Conservation (phyloP, 352 stramenopile genomes). For the Pythium dissotocum region DNA sequence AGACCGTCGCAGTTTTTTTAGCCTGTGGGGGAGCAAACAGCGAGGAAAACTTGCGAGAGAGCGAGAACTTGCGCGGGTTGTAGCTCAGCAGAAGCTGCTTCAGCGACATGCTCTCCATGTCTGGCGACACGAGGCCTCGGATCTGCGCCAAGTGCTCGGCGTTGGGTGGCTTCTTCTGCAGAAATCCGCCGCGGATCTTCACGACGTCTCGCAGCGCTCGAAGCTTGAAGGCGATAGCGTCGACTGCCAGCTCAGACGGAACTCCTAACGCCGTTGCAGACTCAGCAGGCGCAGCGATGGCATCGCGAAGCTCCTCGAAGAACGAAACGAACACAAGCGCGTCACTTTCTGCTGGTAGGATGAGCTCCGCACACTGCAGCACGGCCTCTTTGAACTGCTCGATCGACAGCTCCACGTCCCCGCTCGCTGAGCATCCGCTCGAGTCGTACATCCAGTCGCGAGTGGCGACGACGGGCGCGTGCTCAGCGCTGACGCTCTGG, state of each 20-base stretch:
- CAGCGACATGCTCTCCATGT: constrained; percentile 65
- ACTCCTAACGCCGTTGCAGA: not conserved
- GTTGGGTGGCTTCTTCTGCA: constrained; percentile 54
- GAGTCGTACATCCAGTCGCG: constrained; percentile 79
- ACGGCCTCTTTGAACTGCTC: constrained; percentile 62
- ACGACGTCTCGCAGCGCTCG: constrained; percentile 40
- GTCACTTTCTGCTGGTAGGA: constrained; percentile 62
- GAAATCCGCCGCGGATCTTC: constrained; percentile 57
- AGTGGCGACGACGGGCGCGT: constrained; percentile 39
- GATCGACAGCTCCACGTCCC: constrained; percentile 28
- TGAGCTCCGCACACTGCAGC: constrained; percentile 59
- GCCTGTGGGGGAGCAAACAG: constrained; percentile 23
- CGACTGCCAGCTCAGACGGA: constrained; percentile 15
- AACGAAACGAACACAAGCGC: constrained; percentile 45
- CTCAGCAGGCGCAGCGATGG: constrained; percentile 26
- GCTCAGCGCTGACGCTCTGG: constrained; percentile 39
- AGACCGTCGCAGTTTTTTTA: not conserved
- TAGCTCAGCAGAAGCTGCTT: constrained; percentile 74
- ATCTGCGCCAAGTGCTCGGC: constrained; percentile 51
- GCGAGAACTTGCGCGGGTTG: constrained; percentile 71
- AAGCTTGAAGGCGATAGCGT: constrained; percentile 25
- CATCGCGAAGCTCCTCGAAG: constrained; percentile 58
- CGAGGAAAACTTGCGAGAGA: constrained; percentile 62
- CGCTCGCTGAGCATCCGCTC: constrained; percentile 11
- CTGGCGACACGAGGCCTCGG: constrained; percentile 41